Evolutionary conservation across 2,329 filamentous ascomycete species (phyloP), one percentile per base, ranked within the genome.

Genomic region (Monosporascus cannonballus): DNA sequence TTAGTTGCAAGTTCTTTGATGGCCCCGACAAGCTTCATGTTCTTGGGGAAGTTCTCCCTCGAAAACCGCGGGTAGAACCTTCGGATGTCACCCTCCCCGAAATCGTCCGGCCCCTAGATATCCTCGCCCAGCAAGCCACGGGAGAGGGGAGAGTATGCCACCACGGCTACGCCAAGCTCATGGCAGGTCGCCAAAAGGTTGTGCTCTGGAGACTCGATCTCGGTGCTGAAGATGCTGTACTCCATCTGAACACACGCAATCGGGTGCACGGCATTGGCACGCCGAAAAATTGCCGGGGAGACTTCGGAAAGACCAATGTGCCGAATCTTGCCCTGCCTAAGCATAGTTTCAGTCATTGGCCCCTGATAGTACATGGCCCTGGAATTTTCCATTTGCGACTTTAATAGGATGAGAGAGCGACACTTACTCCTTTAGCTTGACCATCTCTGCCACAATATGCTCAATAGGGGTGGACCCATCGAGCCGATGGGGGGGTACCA

Each of bases 401-500:
- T 11, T 30, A 30, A 11, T 30, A 30, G 9, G 27, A 6, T 11
- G 27, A 30, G 3, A 20, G 25, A 25, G 9, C n/a, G 11, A 7
- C 14, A 8, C 67, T 45, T 50, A 71, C 67, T 62, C 55, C 58
- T 71, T 67, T 41, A 81, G 66, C 62, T 77, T 71, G 46, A 70
- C 72, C 55, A 80, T 61, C 6, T 71, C 74, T 42, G 66, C 65
- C 67, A 80, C 74, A 1, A 72, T 79, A 56, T 76, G 69, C 62
- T 76, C 73, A n/a, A 73, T 64, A 1, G 75, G 74, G 6, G 71
- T 74, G 34, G 65, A 63, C 3, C 69, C 67, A 54, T 79, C 76
- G n/a, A 78, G 60, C 4, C 78, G 72, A 61, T 81, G 77, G 42
- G 77, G 42, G 75, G 70, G 61, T 80, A 79, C 58, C 76, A 71